These are phyloP conservation scores for Fusarium mundagurra DNA, from an alignment of 2,329 filamentous ascomycete species.

Conservation along the genomic window DNA sequence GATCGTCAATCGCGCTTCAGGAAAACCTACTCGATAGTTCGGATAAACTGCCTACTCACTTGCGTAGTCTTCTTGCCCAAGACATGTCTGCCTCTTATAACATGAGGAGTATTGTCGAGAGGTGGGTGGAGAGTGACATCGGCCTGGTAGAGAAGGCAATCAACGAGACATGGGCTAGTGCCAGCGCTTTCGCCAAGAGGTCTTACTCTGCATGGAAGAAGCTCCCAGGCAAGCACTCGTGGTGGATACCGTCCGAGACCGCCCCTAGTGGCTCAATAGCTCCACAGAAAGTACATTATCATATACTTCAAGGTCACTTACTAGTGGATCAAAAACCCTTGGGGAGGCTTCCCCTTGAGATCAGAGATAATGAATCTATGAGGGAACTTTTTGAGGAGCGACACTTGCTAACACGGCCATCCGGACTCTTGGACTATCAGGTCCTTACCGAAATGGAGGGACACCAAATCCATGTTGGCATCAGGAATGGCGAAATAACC, in stretches of 20 bases:
- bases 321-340: constrained; percentile 50
- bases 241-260: constrained; percentile 15
- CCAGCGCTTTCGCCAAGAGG: not conserved
- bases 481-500: constrained; percentile 51
- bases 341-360: constrained; percentile 61
- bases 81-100: constrained; percentile 31
- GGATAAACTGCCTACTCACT: not conserved
- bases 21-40: constrained; percentile 40
- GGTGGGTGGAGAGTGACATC: constrained; percentile 29
- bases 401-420: constrained; percentile 62
- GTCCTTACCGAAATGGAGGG: constrained; percentile 35
- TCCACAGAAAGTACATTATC: constrained; percentile 46
- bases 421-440: constrained; percentile 62
- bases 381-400: constrained; percentile 64
- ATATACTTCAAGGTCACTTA: constrained; percentile 47
- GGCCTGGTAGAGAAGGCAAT: constrained; percentile 36
- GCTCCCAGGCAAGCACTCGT: not conserved
- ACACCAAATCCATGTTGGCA: constrained; percentile 63
- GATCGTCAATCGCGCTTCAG: constrained; percentile 41
- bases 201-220: constrained; percentile 10
- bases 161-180: constrained; percentile 25
- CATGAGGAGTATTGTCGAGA: not conserved
- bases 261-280: not conserved
- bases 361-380: constrained; percentile 55
- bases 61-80: constrained; percentile 25